These are phyloP conservation scores for Rhodosporidiobolus odoratus DNA, from an alignment of 768 basidiomycete species.

Conservation along the genomic window DNA sequence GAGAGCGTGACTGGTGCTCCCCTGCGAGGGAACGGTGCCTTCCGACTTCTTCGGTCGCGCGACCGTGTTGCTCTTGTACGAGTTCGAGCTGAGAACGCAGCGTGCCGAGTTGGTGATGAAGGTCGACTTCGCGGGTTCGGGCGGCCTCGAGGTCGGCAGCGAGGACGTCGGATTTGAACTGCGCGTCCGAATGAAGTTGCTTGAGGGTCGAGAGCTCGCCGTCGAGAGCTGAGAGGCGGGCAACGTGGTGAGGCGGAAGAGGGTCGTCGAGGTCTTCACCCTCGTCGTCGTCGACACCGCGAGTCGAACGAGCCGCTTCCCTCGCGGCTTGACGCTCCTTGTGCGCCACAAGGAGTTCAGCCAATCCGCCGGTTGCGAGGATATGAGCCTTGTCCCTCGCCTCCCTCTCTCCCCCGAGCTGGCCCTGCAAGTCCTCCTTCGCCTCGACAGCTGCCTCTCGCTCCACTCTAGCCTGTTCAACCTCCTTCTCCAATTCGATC, in stretches of 20 bases:
- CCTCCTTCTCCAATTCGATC: constrained; percentile 30
- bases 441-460: background rate
- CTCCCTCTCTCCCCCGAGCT: constrained; percentile 31
- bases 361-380: constrained; percentile 33
- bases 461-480: constrained; percentile 22
- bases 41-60: constrained; percentile 63
- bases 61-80: constrained; percentile 67
- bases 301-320: background rate
- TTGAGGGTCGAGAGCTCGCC: constrained; percentile 27
- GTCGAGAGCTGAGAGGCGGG: constrained; percentile 31
- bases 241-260: background rate
- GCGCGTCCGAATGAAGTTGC: constrained; percentile 31
- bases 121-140: constrained; percentile 23
- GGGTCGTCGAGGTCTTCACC: constrained; percentile 1
- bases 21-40: constrained; percentile 64
- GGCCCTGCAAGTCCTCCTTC: constrained; percentile 32
- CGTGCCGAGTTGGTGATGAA: constrained; percentile 73
- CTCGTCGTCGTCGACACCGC: background rate
- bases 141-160: constrained; percentile 31
- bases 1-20: constrained; percentile 61
- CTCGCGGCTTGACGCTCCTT: background rate
- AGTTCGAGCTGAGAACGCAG: constrained; percentile 75
- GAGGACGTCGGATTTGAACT: constrained; percentile 4
- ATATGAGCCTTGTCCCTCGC: constrained; percentile 34
- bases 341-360: constrained; percentile 25